Conservation (phyloP, 306 rosid genomes). For the Begonia loranthoides region DNA sequence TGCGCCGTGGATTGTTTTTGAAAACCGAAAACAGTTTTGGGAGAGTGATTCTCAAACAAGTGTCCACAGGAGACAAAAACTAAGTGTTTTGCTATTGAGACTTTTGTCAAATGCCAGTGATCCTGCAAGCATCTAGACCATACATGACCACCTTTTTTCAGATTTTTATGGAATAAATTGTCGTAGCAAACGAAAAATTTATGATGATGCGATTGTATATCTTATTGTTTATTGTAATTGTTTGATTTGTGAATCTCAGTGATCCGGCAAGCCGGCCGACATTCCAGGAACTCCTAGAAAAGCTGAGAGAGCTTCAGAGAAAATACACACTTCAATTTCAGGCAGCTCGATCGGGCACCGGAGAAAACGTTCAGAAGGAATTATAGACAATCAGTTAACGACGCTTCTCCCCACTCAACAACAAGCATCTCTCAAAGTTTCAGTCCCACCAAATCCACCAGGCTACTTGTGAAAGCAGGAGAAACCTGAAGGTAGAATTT, state of each 20-base stretch:
- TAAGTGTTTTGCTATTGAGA: background rate
- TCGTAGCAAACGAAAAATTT: background rate
- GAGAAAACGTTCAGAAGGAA: conserved; percentile 40
- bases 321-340: conserved; percentile 54
- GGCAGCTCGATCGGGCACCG: conserved; percentile 48
- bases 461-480: background rate
- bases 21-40: too few relatives aligned
- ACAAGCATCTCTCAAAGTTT: background rate
- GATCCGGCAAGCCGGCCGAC: conserved; percentile 73
- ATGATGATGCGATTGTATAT: too few relatives aligned
- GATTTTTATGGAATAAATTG: background rate
- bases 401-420: too few relatives aligned
- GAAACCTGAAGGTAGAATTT: background rate
- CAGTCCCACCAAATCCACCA: background rate
- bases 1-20: too few relatives aligned
- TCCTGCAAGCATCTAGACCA: background rate
- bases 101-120: background rate
- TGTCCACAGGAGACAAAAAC: background rate
- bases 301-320: conserved; percentile 60
- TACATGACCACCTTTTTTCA: too few relatives aligned
- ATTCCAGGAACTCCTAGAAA: conserved; percentile 71
- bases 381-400: conserved; percentile 12
- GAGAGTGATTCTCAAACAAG: too few relatives aligned
- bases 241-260: conserved; percentile 26
- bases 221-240: background rate